Evolutionary conservation across 176 grass and related monocot species (phyloP).

Genomic region (Rhynchospora pubera): DNA sequence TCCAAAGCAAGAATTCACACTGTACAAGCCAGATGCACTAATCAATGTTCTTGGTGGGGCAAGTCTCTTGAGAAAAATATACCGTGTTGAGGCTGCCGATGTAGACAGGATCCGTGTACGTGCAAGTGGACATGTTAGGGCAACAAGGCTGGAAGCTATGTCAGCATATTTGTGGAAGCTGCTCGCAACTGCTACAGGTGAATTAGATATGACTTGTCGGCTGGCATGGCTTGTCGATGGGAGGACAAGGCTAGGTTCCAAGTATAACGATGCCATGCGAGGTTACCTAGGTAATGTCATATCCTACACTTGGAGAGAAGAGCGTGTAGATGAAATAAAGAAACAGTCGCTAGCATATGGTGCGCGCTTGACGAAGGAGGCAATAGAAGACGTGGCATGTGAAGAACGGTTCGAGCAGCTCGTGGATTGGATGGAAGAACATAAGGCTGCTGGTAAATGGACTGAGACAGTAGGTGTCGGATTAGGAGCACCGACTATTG

Average conservation of each 20-base stretch:
- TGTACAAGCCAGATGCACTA: slow-evolving; percentile 13
- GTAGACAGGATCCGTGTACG: slow-evolving; percentile 31
- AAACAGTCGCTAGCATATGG: slow-evolving; percentile 23
- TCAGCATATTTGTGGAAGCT: slow-evolving; percentile 65
- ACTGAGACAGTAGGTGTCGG: slow-evolving; percentile 54
- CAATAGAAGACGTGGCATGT: slow-evolving; percentile 35
- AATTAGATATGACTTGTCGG: slow-evolving; percentile 40
- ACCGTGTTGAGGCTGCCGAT: slow-evolving; percentile 40
- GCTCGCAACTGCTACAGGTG: slow-evolving; percentile 27
- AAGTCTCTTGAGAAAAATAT: slow-evolving; percentile 41
- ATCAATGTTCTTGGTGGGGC: slow-evolving; percentile 34
- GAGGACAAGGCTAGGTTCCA: slow-evolving; percentile 28
- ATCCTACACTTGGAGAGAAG: slow-evolving; percentile 47
- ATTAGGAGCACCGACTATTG: slow-evolving; percentile 39
- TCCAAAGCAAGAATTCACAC: slow-evolving; percentile 43
- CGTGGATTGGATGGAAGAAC: slow-evolving; percentile 73
- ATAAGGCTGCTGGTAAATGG: slow-evolving; percentile 47
- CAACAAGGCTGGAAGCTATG: slow-evolving; percentile 51
- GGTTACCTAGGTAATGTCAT: slow-evolving; percentile 52
- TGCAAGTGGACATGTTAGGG: slow-evolving; percentile 19
- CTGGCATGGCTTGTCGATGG: slow-evolving; percentile 68
- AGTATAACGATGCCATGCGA: neutral
- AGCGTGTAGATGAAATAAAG: neutral
- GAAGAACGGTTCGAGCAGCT: slow-evolving; percentile 55
- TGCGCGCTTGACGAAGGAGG: slow-evolving; percentile 23